Evolutionary conservation across 768 basidiomycete genomes (phyloP).

Genomic region (Boletus vinaceobasis): DNA sequence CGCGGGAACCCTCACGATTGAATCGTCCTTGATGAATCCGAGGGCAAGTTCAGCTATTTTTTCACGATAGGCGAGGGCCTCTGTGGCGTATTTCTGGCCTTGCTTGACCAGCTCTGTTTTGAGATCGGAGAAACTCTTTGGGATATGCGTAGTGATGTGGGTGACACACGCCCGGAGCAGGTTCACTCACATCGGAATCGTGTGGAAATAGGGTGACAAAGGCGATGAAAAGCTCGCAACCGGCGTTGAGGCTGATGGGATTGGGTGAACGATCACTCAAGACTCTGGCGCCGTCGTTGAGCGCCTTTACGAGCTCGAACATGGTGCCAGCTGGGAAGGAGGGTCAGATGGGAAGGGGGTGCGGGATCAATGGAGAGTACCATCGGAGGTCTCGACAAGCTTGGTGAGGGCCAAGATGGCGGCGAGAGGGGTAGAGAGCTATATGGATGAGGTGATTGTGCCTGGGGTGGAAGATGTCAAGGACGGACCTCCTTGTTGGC

Average conservation of each 20-base stretch:
- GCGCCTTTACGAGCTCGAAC: conserved; percentile 85
- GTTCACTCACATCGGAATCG: conserved; percentile 64
- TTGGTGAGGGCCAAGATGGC: conserved; percentile 85
- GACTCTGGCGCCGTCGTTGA: conserved; percentile 68
- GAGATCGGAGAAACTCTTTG: conserved; percentile 76
- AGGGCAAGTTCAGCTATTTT: conserved; percentile 89
- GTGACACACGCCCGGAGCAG: conserved; percentile 6
- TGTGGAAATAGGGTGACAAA: conserved; percentile 85
- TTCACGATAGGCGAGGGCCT: conserved; percentile 80
- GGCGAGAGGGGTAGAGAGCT: conserved; percentile 83
- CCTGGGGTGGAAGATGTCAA: neutral
- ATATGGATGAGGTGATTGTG: neutral
- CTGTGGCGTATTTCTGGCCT: conserved; percentile 70
- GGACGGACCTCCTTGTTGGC: conserved; percentile 60
- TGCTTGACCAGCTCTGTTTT: conserved; percentile 81
- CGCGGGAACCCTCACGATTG: conserved; percentile 55
- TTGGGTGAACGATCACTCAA: conserved; percentile 66
- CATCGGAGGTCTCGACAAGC: conserved; percentile 74
- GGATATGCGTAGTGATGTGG: conserved; percentile 6
- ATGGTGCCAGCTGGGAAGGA: conserved; percentile 71
- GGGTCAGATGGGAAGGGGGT: conserved; percentile 3
- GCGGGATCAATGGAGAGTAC: conserved; percentile 37
- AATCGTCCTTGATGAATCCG: conserved; percentile 93
- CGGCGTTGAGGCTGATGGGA: conserved; percentile 82
- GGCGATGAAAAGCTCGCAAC: conserved; percentile 85